Conservation (phyloP, 176 grass and related monocot species). For the Cocos nucifera region DNA sequence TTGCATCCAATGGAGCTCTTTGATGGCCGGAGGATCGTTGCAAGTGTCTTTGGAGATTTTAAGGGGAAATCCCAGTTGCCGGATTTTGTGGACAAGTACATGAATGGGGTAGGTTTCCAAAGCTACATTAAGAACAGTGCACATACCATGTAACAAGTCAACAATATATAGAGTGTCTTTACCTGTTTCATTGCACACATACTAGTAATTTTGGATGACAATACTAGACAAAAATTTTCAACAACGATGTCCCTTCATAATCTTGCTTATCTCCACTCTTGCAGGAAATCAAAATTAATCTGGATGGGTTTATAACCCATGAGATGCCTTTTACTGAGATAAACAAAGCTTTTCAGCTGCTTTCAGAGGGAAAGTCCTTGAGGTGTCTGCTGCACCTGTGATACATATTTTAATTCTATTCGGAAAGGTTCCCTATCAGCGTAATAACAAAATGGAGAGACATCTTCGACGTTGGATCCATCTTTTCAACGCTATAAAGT, state of each 20-base stretch:
- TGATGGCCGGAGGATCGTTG: slow-evolving; percentile 51
- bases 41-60: slow-evolving; percentile 59
- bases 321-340: slow-evolving; percentile 82
- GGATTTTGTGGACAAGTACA: slow-evolving; percentile 47
- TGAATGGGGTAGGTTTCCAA: slow-evolving; percentile 37
- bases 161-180: no score
- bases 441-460: no score
- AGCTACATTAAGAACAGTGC: no score
- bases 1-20: slow-evolving; percentile 94
- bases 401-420: background rate
- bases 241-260: background rate
- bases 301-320: slow-evolving; percentile 83
- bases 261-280: background rate
- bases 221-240: no score
- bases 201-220: no score
- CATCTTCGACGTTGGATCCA: no score
- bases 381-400: slow-evolving; percentile 61
- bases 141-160: no score
- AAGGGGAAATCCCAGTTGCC: slow-evolving; percentile 85
- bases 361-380: slow-evolving; percentile 61
- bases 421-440: no score
- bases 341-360: slow-evolving; percentile 52
- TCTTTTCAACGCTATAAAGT: no score
- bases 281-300: slow-evolving; percentile 62
- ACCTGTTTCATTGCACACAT: no score